A percentile compares a stretch with the other conserved stretches of the same genome.
Evolutionary conservation across 208 protist genomes (phyloP).

Genomic region (Acanthamoeba healyi): DNA sequence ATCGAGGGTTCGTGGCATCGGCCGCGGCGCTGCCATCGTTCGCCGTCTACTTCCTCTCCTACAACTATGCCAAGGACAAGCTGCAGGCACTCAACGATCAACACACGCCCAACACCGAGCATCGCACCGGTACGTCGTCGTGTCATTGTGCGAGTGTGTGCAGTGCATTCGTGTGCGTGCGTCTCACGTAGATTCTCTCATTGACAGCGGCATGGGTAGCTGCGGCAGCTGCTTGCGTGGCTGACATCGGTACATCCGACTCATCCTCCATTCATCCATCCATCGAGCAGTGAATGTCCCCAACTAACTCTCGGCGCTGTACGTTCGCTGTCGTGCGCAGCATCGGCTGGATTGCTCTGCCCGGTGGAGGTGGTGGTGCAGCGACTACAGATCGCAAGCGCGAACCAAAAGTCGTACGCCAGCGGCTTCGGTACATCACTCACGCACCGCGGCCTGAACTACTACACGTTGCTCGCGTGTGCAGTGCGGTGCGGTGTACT

Average conservation of each 20-base stretch:
- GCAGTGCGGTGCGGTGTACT: too few relatives aligned
- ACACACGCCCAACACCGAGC: background rate
- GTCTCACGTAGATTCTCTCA: too few relatives aligned
- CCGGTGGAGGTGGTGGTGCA: constrained; percentile 24
- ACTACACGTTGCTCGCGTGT: background rate
- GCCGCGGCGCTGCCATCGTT: constrained; percentile 17
- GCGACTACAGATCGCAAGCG: background rate
- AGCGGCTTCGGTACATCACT: background rate
- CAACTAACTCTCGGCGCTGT: too few relatives aligned
- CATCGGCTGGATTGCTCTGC: background rate
- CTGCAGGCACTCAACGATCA: constrained; percentile 3
- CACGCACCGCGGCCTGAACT: too few relatives aligned
- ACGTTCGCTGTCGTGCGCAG: too few relatives aligned
- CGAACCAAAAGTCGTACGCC: background rate
- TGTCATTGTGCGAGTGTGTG: too few relatives aligned
- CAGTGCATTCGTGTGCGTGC: too few relatives aligned
- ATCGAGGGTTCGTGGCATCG: background rate
- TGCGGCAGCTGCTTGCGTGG: background rate
- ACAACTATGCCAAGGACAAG: constrained; percentile 19
- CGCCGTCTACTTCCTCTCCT: constrained; percentile 19
- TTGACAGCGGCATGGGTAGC: background rate
- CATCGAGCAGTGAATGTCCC: too few relatives aligned
- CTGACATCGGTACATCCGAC: background rate
- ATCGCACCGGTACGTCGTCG: background rate
- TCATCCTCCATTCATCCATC: too few relatives aligned